A percentile compares a stretch with the other conserved stretches of the same genome.
phyloP scores from a whole-genome alignment of 2,329 filamentous ascomycete genomes.

The Pseudopithomyces chartarum region DNA sequence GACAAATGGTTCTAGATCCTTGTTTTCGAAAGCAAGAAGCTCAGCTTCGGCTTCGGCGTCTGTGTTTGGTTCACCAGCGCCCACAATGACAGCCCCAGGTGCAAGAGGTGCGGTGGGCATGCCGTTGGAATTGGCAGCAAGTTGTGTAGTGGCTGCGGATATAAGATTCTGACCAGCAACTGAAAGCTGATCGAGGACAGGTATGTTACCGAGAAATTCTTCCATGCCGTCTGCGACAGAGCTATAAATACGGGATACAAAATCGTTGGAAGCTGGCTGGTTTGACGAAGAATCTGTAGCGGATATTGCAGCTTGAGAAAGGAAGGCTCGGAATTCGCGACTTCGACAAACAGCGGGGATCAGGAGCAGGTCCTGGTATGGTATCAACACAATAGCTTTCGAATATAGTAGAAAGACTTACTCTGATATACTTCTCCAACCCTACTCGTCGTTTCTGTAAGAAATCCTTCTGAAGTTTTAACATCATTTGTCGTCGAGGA shows the following conservation, averaged over 20 bases:
- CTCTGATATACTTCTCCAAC: conserved; percentile 78
- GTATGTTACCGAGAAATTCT: conserved; percentile 94
- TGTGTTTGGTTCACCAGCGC: conserved; percentile 54
- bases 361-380: conserved; percentile 70
- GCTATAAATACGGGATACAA: conserved; percentile 93
- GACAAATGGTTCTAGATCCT: conserved; percentile 88
- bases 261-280: conserved; percentile 66
- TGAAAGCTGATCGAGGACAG: conserved; percentile 91
- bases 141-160: conserved; percentile 67
- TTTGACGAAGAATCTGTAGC: conserved; percentile 69
- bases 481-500: conserved; percentile 86
- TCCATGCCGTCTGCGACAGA: conserved; percentile 98
- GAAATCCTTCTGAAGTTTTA: conserved; percentile 97
- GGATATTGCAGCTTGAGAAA: conserved; percentile 84
- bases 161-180: conserved; percentile 90
- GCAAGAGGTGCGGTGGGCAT: conserved; percentile 10
- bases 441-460: conserved; percentile 84
- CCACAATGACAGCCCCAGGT: conserved; percentile 34
- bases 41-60: conserved; percentile 87
- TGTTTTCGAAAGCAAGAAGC: conserved; percentile 83
- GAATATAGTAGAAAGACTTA: conserved; percentile 11
- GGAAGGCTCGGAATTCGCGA: conserved; percentile 86
- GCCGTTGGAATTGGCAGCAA: conserved; percentile 46
- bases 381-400: not conserved
- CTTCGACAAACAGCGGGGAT: conserved; percentile 94